A percentile compares a stretch with the other conserved stretches of the same genome.
phyloP scores from a whole-genome alignment of 257 asterid genomes.

The Cruciata laevipes region DNA sequence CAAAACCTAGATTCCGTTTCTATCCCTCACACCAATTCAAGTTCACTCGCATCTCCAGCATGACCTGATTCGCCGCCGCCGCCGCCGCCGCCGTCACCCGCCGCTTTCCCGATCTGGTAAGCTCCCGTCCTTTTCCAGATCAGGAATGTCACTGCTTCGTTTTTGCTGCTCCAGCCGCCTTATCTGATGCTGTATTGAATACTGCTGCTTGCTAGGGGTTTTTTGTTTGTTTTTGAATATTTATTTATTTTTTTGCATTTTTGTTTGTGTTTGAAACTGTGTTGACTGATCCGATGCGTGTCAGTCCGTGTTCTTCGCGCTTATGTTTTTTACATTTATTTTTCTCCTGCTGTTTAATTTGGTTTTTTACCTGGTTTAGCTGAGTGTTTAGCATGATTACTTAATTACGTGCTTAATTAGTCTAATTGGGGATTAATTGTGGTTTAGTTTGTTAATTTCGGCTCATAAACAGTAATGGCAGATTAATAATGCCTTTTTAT shows the following conservation, averaged over 20 bases:
- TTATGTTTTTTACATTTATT: neutral
- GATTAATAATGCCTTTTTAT: slow-evolving; percentile 1
- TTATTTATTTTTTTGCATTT: neutral
- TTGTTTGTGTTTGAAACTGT: neutral
- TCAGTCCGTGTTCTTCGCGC: neutral
- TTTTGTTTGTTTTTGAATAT: neutral
- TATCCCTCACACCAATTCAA: neutral
- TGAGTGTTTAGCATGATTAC: neutral
- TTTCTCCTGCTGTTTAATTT: neutral
- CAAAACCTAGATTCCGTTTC: neutral
- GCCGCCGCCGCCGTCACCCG: slow-evolving; percentile 9
- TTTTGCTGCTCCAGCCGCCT: neutral
- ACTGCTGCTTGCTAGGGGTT: neutral
- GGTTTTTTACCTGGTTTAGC: neutral
- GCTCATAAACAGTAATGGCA: neutral
- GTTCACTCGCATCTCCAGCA: slow-evolving; percentile 9
- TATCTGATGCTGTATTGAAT: neutral
- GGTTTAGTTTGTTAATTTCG: neutral
- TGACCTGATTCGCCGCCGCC: slow-evolving; percentile 20
- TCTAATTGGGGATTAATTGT: neutral
- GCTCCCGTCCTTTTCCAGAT: slow-evolving; percentile 15
- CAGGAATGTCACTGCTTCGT: slow-evolving; percentile 7
- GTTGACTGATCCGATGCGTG: slow-evolving; percentile 11
- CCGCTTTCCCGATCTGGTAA: slow-evolving; percentile 22
- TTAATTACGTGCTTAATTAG: slow-evolving; percentile 1